Evolutionary conservation across 345 rosid species (phyloP).

Genomic region (Melastoma malabathricum): DNA sequence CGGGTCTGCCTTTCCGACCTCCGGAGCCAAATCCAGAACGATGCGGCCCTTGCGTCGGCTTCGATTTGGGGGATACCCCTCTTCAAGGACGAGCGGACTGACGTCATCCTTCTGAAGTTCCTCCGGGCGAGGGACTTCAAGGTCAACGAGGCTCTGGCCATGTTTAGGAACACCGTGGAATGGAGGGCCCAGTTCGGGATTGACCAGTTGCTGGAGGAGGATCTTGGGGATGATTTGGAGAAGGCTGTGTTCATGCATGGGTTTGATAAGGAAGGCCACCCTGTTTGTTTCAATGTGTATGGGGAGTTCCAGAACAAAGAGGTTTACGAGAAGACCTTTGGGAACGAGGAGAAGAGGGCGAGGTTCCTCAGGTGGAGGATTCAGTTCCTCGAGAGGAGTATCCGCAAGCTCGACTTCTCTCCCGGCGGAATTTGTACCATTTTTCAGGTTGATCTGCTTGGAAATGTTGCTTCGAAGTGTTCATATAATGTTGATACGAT

Average conservation of each 20-base stretch:
- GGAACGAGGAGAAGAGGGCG: slow-evolving; percentile 58
- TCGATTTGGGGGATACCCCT: slow-evolving; percentile 71
- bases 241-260: slow-evolving; percentile 89
- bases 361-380: slow-evolving; percentile 73
- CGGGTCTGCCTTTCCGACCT: slow-evolving; percentile 6
- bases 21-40: slow-evolving; percentile 3
- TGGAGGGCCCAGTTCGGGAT: slow-evolving; percentile 68
- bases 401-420: slow-evolving; percentile 69
- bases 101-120: slow-evolving; percentile 63
- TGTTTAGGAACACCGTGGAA: slow-evolving; percentile 57
- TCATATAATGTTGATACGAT: too few relatives aligned
- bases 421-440: slow-evolving; percentile 68
- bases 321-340: slow-evolving; percentile 52
- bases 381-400: slow-evolving; percentile 85
- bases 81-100: slow-evolving; percentile 54
- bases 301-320: slow-evolving; percentile 92
- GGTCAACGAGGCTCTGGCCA: slow-evolving; percentile 49
- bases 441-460: slow-evolving; percentile 22
- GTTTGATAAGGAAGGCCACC: slow-evolving; percentile 66
- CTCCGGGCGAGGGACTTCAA: slow-evolving; percentile 79
- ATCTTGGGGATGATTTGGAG: slow-evolving; percentile 68
- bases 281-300: slow-evolving; percentile 77
- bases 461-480: too few relatives aligned
- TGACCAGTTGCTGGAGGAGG: slow-evolving; percentile 52
- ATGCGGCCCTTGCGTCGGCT: slow-evolving; percentile 7